phyloP scores from a whole-genome alignment of 1,139 yeast species.

The Sugiyamaella japonica region DNA sequence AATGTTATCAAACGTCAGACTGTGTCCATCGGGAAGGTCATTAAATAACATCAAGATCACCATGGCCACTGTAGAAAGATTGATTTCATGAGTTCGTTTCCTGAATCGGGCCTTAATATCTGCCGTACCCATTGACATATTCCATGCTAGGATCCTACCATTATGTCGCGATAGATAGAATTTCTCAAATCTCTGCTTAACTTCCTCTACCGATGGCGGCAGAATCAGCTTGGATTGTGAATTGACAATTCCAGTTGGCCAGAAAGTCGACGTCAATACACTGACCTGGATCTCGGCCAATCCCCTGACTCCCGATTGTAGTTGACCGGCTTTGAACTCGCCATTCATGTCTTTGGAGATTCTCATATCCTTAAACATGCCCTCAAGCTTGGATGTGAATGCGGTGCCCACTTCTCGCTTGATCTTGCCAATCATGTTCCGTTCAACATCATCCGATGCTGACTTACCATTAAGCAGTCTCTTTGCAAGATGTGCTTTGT shows the following conservation, averaged over 20 bases:
- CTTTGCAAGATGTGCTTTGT: conserved; percentile 87
- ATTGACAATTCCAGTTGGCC: conserved; percentile 61
- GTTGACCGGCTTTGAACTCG: conserved; percentile 11
- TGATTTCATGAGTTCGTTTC: conserved; percentile 71
- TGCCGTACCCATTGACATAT: conserved; percentile 73
- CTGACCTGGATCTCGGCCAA: conserved; percentile 48
- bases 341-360: conserved; percentile 55
- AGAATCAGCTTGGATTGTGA: conserved; percentile 57
- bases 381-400: conserved; percentile 76
- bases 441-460: conserved; percentile 63
- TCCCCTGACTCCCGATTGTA: conserved; percentile 26
- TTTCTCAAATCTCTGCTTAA: conserved; percentile 47
- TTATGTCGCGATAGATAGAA: conserved; percentile 63
- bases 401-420: conserved; percentile 80
- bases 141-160: conserved; percentile 80
- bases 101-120: conserved; percentile 58
- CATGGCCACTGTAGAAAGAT: conserved; percentile 79
- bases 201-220: conserved; percentile 49
- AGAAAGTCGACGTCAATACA: conserved; percentile 56
- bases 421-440: conserved; percentile 64
- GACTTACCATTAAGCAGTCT: conserved; percentile 61
- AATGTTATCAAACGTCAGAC: conserved; percentile 62
- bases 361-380: conserved; percentile 82
- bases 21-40: conserved; percentile 51
- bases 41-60: conserved; percentile 72